Evolutionary conservation across 2,329 filamentous ascomycete species (phyloP).

Genomic region (Claviceps sp.): DNA sequence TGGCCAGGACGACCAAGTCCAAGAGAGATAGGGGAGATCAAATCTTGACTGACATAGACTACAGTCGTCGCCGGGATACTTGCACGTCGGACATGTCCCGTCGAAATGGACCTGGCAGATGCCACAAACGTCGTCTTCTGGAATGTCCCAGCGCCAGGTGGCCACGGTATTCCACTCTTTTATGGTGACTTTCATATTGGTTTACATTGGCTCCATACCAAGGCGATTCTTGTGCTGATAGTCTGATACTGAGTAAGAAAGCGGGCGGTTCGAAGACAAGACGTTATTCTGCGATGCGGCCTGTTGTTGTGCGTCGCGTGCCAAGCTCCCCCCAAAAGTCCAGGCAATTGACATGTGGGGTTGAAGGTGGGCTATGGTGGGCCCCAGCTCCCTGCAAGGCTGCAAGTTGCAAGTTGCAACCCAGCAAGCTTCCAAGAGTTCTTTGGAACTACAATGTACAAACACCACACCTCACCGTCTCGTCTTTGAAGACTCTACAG

Average conservation of each 20-base stretch:
- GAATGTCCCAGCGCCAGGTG: constrained; percentile 95
- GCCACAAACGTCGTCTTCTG: constrained; percentile 93
- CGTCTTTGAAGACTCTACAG: neutral
- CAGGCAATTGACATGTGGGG: neutral
- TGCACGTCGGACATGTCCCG: constrained; percentile 94
- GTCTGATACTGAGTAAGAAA: neutral
- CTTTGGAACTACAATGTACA: neutral
- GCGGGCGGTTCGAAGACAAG: neutral
- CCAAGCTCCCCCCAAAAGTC: neutral
- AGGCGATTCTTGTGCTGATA: neutral
- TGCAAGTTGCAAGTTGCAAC: neutral
- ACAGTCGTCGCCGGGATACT: constrained; percentile 94
- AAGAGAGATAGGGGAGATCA: neutral
- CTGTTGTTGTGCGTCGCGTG: neutral
- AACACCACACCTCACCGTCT: constrained; percentile 1
- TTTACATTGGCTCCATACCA: neutral
- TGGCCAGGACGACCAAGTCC: neutral
- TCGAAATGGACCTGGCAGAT: constrained; percentile 98
- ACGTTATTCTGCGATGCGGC: neutral
- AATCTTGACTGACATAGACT: constrained; percentile 55
- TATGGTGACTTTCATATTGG: constrained; percentile 83
- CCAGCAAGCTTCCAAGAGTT: neutral
- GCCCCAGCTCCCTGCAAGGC: constrained; percentile 1
- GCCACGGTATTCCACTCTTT: constrained; percentile 88
- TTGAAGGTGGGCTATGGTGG: neutral